A percentile compares a stretch with the other conserved stretches of the same genome.
These are phyloP conservation scores for Didymella glomerata DNA, from an alignment of 2,329 filamentous ascomycete species.

Conservation along the genomic window DNA sequence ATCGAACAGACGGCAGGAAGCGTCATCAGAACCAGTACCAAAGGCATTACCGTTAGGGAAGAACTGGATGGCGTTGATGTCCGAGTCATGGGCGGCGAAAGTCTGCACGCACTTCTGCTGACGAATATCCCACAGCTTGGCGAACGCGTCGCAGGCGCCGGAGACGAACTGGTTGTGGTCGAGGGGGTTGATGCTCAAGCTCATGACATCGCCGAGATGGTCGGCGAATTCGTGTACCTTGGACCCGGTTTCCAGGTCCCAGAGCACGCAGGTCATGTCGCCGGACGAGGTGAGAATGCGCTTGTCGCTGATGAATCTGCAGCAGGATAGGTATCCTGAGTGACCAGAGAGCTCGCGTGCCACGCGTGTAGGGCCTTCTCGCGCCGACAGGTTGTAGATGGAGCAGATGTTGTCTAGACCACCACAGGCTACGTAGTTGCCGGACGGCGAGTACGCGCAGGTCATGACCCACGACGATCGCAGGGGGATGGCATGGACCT, in stretches of 20 bases:
- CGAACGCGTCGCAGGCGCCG: constrained; percentile 98
- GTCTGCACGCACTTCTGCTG: constrained; percentile 98
- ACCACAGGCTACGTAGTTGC: constrained; percentile 98
- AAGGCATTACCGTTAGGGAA: constrained; percentile 99
- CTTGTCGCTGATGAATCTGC: constrained; percentile 97
- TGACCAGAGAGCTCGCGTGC: constrained; percentile 95
- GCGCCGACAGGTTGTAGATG: constrained; percentile 97
- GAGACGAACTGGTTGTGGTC: constrained; percentile 99
- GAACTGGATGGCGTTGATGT: constrained; percentile 99
- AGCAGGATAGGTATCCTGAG: constrained; percentile 97
- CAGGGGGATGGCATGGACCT: constrained; percentile 97
- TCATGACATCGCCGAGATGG: constrained; percentile 98
- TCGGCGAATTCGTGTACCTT: constrained; percentile 99
- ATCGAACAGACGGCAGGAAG: constrained; percentile 95
- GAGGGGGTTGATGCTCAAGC: constrained; percentile 98
- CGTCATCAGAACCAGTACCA: constrained; percentile 96
- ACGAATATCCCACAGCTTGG: constrained; percentile 98
- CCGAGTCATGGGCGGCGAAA: constrained; percentile 96
- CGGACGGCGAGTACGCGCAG: constrained; percentile 96
- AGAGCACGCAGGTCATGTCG: constrained; percentile 99
- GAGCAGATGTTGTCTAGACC: constrained; percentile 99
- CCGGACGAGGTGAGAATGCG: constrained; percentile 97
- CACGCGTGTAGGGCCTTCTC: constrained; percentile 96
- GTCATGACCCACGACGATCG: constrained; percentile 99
- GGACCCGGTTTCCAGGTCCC: constrained; percentile 97